Evolutionary conservation across 2,329 filamentous ascomycete species (phyloP).

Genomic region (Aaosphaeria arxii): DNA sequence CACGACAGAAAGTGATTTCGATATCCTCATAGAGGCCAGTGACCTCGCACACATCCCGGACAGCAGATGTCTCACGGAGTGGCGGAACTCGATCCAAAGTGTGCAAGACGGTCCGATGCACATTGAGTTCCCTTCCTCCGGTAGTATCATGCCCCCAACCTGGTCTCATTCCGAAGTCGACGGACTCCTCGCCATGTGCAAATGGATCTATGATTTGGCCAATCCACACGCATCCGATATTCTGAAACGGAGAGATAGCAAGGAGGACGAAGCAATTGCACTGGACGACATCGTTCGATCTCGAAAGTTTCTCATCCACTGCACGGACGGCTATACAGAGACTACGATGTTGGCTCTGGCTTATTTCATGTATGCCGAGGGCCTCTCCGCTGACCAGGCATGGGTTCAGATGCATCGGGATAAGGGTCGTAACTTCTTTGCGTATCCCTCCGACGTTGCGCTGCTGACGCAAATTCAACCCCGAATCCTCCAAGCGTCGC

Average conservation of each 20-base stretch:
- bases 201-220: slow-evolving; percentile 83
- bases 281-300: slow-evolving; percentile 46
- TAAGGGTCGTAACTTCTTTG: slow-evolving; percentile 89
- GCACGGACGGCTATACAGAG: slow-evolving; percentile 94
- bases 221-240: slow-evolving; percentile 54
- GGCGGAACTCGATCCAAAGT: slow-evolving; percentile 52
- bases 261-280: slow-evolving; percentile 54
- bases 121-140: slow-evolving; percentile 87
- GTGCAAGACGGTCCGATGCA: slow-evolving; percentile 48
- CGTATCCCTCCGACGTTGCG: slow-evolving; percentile 85
- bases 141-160: slow-evolving; percentile 82
- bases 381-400: slow-evolving; percentile 74
- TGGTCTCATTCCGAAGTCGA: slow-evolving; percentile 83
- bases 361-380: slow-evolving; percentile 91
- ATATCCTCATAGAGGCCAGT: slow-evolving; percentile 84
- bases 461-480: slow-evolving; percentile 75
- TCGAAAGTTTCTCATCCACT: slow-evolving; percentile 82
- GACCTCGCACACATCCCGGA: slow-evolving; percentile 78
- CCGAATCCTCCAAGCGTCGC: slow-evolving; percentile 71
- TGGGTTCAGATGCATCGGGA: slow-evolving; percentile 83
- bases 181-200: slow-evolving; percentile 79
- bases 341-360: slow-evolving; percentile 84
- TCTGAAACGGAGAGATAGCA: slow-evolving; percentile 44
- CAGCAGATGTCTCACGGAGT: slow-evolving; percentile 62
- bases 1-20: slow-evolving; percentile 59